Percentiles rank a stretch among this genome's conserved stretches.
Evolutionary conservation across 352 stramenopile genomes (phyloP).

Genomic region (Phytophthora uliginosa): DNA sequence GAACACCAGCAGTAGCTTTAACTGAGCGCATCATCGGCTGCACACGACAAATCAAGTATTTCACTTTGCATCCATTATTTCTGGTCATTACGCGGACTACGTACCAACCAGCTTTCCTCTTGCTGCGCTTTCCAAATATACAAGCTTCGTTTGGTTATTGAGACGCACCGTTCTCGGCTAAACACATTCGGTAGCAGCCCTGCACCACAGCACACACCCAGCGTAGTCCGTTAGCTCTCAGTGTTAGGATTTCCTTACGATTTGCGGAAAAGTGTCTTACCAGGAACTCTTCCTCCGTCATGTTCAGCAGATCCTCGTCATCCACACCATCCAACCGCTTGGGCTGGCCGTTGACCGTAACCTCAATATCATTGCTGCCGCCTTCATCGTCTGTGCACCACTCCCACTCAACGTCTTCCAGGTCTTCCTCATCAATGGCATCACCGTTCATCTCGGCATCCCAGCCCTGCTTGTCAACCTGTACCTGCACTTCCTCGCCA

Average conservation of each 20-base stretch:
- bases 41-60: neutral
- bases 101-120: constrained; percentile 5
- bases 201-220: constrained; percentile 25
- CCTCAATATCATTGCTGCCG: constrained; percentile 52
- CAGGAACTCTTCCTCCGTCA: constrained; percentile 90
- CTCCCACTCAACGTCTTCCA: constrained; percentile 90
- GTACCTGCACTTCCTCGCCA: constrained; percentile 79
- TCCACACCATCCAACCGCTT: constrained; percentile 79
- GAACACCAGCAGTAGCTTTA: constrained; percentile 20
- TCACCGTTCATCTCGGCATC: constrained; percentile 87
- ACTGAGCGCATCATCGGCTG: neutral
- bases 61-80: constrained; percentile 34
- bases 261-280: constrained; percentile 39
- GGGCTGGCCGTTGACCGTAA: constrained; percentile 72
- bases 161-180: constrained; percentile 35
- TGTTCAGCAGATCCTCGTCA: constrained; percentile 84
- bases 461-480: constrained; percentile 88
- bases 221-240: constrained; percentile 1
- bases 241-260: neutral
- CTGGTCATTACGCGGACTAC: constrained; percentile 17
- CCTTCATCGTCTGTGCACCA: constrained; percentile 77
- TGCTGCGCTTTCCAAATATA: constrained; percentile 26
- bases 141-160: constrained; percentile 30
- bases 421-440: constrained; percentile 74
- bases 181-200: constrained; percentile 82